phyloP scores from a whole-genome alignment of 2,329 filamentous ascomycete genomes.

The Incumbomyces lentus region DNA sequence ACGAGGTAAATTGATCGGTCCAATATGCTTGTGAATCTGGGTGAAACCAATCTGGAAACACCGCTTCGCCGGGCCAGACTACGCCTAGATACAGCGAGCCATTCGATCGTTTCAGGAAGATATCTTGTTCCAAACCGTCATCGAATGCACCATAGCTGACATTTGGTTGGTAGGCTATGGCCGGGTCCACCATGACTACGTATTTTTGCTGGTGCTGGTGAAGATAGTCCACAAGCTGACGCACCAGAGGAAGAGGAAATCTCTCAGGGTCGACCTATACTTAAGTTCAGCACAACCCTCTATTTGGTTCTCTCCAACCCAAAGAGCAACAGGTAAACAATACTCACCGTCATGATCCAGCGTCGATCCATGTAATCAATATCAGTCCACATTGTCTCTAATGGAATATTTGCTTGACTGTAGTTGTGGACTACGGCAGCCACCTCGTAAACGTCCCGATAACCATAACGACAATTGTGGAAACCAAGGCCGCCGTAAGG shows the following conservation, averaged over 20 bases:
- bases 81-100: constrained; percentile 38
- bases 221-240: constrained; percentile 55
- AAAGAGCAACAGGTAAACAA: too few relatives aligned
- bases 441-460: constrained; percentile 39
- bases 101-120: constrained; percentile 30
- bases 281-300: background rate
- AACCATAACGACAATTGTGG: constrained; percentile 56
- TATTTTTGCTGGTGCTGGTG: constrained; percentile 60
- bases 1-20: constrained; percentile 55
- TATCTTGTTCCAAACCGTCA: constrained; percentile 47
- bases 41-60: constrained; percentile 69
- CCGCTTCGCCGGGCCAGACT: constrained; percentile 35
- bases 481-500: constrained; percentile 55
- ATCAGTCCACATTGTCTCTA: constrained; percentile 36
- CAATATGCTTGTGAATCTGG: constrained; percentile 56
- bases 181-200: constrained; percentile 64
- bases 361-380: constrained; percentile 14
- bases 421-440: constrained; percentile 36
- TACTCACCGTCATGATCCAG: background rate
- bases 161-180: constrained; percentile 31
- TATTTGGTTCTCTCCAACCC: too few relatives aligned
- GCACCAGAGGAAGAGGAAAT: constrained; percentile 40
- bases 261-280: constrained; percentile 23
- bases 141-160: constrained; percentile 46
- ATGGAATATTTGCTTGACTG: constrained; percentile 31